Evolutionary conservation across 176 grass and related monocot genomes (phyloP), one percentile per base, ranked within the genome.

Genomic region (Elaeis guineensis): DNA sequence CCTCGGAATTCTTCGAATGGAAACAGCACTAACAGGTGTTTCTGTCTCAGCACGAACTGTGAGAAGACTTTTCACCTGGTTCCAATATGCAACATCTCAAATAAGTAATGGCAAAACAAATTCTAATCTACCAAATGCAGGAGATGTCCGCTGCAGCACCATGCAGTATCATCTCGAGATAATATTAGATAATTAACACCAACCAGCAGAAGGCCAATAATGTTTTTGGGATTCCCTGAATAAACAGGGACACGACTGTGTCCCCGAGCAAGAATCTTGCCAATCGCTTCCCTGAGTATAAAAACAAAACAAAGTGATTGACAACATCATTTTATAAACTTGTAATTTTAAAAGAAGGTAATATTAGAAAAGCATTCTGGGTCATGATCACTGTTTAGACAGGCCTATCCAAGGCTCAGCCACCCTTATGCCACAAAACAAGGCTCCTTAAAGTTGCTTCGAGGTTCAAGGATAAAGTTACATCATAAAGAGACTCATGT

Each of bases 31-130:
- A 67, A 99, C 94, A 66, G 94, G 94, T 17, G 94, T 99, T 85
- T 99, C 94, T 25, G 94, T 99, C 66, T 99, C 94, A 60, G 94
- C 88, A 83, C 94, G 94, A 71, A 99, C 88, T 65, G 94, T 99
- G 20, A 99, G 77, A 86, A 99, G 85, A 79, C 94, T 99, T 80
- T 99, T 99, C 29, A 99, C 94, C 94, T 98, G 78, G 55, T 70
- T 62, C 19, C 48, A 65, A 63, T 59, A 74, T 55, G 57, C 28
- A 79, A 72, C 22, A 54, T 11, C 5, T 5, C 44, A 77, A 58
- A 78, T 81, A 49, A 73, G 78, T 29, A 52, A 44, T 2, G 35
- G 35, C 35, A 44, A 44, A 44, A 44, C 35, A 44, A 44, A 2
- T 44, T 44, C 35, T 44, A 44, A 44, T 44, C 35, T 44, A 44